Percentiles rank a stretch among this genome's conserved stretches.
These are phyloP conservation scores for Discostella stelligeroides DNA, from an alignment of 108 stramenopile species.

Conservation along the genomic window DNA sequence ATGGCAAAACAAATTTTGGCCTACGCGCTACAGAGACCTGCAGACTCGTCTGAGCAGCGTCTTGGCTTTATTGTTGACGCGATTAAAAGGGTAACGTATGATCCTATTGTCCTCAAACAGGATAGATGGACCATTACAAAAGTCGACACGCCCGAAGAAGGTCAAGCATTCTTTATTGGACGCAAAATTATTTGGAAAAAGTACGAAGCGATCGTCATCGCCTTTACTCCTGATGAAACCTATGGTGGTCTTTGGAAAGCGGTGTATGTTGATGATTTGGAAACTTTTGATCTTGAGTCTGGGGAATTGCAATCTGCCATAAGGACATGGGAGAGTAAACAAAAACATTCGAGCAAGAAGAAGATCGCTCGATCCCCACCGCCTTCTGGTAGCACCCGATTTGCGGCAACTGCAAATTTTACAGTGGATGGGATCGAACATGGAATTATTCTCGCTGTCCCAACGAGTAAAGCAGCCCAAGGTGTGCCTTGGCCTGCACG, in stretches of 20 bases:
- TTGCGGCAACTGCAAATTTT: slow-evolving; percentile 59
- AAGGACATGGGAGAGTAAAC: slow-evolving; percentile 65
- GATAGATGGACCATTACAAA: slow-evolving; percentile 86
- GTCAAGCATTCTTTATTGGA: slow-evolving; percentile 73
- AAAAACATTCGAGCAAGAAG: slow-evolving; percentile 30
- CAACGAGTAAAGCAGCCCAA: slow-evolving; percentile 58
- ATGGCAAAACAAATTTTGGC: slow-evolving; percentile 73
- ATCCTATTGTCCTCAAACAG: slow-evolving; percentile 73
- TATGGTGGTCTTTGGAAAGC: slow-evolving; percentile 88
- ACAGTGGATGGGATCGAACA: slow-evolving; percentile 75
- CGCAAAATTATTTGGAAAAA: slow-evolving; percentile 66
- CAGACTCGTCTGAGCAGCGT: slow-evolving; percentile 34
- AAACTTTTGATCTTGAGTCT: slow-evolving; percentile 84
- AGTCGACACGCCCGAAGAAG: slow-evolving; percentile 61
- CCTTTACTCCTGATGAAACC: slow-evolving; percentile 76
- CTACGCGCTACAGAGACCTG: slow-evolving; percentile 37
- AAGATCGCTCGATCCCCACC: not conserved
- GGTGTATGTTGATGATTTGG: slow-evolving; percentile 72
- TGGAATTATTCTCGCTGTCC: slow-evolving; percentile 80
- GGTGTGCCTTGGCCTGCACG: slow-evolving; percentile 88
- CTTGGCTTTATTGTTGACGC: slow-evolving; percentile 49
- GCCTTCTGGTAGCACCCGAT: slow-evolving; percentile 54
- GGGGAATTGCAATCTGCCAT: slow-evolving; percentile 73
- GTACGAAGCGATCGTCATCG: slow-evolving; percentile 79
- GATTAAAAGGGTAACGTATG: slow-evolving; percentile 63